These are phyloP conservation scores for Vitis rupestris DNA, from an alignment of 164 flowering plant genomes.

Conservation along the genomic window DNA sequence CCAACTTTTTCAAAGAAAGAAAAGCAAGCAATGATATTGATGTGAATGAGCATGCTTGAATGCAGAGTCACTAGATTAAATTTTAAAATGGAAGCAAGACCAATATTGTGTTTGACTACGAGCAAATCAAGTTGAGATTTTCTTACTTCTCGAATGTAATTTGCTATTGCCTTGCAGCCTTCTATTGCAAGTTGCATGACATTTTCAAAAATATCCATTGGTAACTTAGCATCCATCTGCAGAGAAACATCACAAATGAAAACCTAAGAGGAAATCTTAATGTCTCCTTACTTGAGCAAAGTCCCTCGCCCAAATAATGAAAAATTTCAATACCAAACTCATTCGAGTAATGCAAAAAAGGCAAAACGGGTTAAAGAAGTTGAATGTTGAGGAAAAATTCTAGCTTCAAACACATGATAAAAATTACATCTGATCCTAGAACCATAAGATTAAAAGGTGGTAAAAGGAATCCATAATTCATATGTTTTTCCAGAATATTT, in stretches of 20 bases:
- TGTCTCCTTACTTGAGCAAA: no score
- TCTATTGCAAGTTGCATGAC: slow-evolving; percentile 87
- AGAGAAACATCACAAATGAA: neutral
- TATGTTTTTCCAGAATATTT: no score
- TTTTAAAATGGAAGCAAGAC: neutral
- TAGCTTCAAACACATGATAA: neutral
- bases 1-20: no score
- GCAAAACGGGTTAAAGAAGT: neutral
- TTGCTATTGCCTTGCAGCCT: slow-evolving; percentile 94
- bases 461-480: no score
- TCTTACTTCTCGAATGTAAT: slow-evolving; percentile 73
- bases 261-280: neutral
- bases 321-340: no score
- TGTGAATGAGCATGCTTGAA: neutral
- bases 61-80: neutral
- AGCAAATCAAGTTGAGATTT: neutral
- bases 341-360: no score
- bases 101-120: no score
- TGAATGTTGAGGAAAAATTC: neutral
- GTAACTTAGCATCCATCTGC: slow-evolving; percentile 92
- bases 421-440: neutral
- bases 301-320: no score
- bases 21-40: no score
- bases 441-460: neutral
- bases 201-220: slow-evolving; percentile 73